A percentile compares a stretch with the other conserved stretches of the same genome.
phyloP scores from a whole-genome alignment of 176 grass and related monocot genomes.

The Microstegium vimineum region DNA sequence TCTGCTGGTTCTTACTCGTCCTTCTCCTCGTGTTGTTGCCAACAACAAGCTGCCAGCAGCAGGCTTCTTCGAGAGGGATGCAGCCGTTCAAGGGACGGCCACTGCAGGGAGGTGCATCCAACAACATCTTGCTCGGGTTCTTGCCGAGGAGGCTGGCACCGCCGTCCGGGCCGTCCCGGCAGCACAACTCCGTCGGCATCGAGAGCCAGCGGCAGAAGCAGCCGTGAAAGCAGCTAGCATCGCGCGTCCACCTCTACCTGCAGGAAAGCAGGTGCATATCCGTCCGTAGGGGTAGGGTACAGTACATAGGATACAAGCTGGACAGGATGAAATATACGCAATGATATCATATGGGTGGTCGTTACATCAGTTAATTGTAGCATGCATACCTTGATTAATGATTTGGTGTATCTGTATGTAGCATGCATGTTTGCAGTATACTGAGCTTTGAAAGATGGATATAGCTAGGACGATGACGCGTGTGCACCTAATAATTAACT shows the following conservation, averaged over 20 bases:
- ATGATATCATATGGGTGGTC: no score
- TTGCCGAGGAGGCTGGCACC: slow-evolving; percentile 55
- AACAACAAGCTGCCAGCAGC: slow-evolving; percentile 51
- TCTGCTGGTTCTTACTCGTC: slow-evolving; percentile 22
- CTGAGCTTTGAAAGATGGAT: no score
- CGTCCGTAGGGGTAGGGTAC: no score
- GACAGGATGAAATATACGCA: no score
- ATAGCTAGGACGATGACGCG: no score
- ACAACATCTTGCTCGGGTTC: slow-evolving; percentile 58
- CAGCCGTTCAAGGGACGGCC: slow-evolving; percentile 56
- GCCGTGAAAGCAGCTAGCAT: slow-evolving; percentile 9
- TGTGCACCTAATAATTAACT: no score
- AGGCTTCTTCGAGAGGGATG: slow-evolving; percentile 67
- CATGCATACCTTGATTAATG: no score
- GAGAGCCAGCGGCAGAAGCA: slow-evolving; percentile 30
- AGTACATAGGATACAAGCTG: no score
- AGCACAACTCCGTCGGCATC: slow-evolving; percentile 82
- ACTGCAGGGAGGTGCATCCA: slow-evolving; percentile 31
- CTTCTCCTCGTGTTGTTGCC: slow-evolving; percentile 22
- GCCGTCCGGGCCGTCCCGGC: slow-evolving; percentile 66
- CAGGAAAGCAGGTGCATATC: not conserved
- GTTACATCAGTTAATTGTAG: no score
- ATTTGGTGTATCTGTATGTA: no score
- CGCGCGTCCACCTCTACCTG: not conserved
- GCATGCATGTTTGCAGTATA: no score